Conservation (phyloP, 106 monocot genomes). For the Acorus calamus region DNA sequence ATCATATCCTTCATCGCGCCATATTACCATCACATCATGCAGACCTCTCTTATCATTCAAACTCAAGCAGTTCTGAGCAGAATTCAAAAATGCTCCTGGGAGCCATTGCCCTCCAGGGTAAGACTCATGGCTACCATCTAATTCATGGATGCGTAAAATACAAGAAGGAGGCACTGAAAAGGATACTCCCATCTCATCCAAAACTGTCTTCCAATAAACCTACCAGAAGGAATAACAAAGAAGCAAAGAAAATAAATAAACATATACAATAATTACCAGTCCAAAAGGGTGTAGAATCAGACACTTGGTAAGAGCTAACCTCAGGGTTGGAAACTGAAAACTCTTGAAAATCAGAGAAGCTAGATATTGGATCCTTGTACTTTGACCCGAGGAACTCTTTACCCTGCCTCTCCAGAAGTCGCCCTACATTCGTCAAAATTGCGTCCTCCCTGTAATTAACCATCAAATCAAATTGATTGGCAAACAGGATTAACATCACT, state of each 20-base stretch:
- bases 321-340: conserved; percentile 84
- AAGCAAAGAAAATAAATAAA: background rate
- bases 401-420: conserved; percentile 48
- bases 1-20: conserved; percentile 88
- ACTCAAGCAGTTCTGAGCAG: conserved; percentile 68
- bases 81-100: conserved; percentile 67
- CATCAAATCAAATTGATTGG: too few species aligned
- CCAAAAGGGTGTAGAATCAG: background rate
- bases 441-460: conserved; percentile 41
- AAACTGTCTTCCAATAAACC: conserved; percentile 77
- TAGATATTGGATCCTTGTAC: conserved; percentile 77
- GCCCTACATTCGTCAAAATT: conserved; percentile 64
- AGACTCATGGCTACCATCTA: conserved; percentile 5
- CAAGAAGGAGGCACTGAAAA: conserved; percentile 60
- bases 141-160: conserved; percentile 39
- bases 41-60: conserved; percentile 39
- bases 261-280: background rate
- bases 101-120: conserved; percentile 85
- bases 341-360: conserved; percentile 64
- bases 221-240: conserved; percentile 7
- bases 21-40: conserved; percentile 53
- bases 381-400: conserved; percentile 53
- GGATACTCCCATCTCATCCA: conserved; percentile 67
- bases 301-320: conserved; percentile 23
- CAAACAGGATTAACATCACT: too few species aligned